Evolutionary conservation across 345 rosid genomes (phyloP), one percentile per base, ranked within the genome.

Genomic region (Excoecaria agallocha): DNA sequence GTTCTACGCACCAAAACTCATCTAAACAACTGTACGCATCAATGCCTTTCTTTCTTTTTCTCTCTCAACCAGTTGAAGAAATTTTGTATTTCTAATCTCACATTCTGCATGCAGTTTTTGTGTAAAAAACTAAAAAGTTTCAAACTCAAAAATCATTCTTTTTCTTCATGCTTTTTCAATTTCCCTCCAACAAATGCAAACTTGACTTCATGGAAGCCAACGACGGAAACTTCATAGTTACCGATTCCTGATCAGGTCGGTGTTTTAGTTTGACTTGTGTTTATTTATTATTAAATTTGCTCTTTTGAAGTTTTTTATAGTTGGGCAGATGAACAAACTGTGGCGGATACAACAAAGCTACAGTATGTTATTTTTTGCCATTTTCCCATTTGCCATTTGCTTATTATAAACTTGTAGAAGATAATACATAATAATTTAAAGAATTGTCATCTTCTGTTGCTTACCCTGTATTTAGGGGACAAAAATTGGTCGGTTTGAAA

Each of bases 291-390:
- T 63, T 58, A 46, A 19, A 71, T 69, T 60, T 15, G 12, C 20
- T 43, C 57, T 41, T 70, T 78, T 64, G 65, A 64, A 63, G 65
- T 30, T 30, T 30, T 55, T 79, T 82, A 46, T 74, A 7, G 86
- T 35, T 85, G 76, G 87, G 90, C 78, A 84, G 93, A 84, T 89
- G 88, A 85, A 77, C 90, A 39, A 89, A 85, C 89, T 67, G 74
- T 37, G 87, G 69, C 88, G 90, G 87, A 83, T 69, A 78, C 62
- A 69, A 52, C 89, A 62, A 81, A 63, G 83, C 58, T 63, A 20
- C 20, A 10, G 37, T n/a, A 8, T 68, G 68, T 76, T 65, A 16
- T 57, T 50, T 22, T 72, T 74, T 66, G 51, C 1, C 6, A 5
- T 57, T 54, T 69, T 72, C 46, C 58, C 58, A 72, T 64, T 10